Evolutionary conservation across 495 filamentous ascomycete species (phyloP).

Genomic region (Neurospora hispaniola): DNA sequence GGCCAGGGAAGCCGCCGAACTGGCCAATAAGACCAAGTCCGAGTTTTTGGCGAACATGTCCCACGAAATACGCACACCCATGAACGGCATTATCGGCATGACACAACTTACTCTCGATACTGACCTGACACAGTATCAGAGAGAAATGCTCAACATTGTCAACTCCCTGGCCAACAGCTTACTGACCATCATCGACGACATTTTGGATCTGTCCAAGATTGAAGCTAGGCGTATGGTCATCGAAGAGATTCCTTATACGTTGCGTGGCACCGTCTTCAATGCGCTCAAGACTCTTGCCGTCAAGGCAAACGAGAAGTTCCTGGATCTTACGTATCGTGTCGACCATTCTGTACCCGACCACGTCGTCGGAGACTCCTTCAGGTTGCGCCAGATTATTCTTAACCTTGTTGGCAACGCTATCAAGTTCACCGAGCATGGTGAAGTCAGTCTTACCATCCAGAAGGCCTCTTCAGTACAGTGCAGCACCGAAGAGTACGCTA

Average conservation of each 20-base stretch:
- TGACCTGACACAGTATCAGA: constrained; percentile 85
- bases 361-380: constrained; percentile 94
- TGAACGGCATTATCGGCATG: constrained; percentile 85
- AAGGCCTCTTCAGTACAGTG: constrained; percentile 52
- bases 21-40: constrained; percentile 97
- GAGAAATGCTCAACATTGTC: constrained; percentile 98
- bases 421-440: constrained; percentile 96
- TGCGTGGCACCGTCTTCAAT: constrained; percentile 94
- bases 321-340: constrained; percentile 89
- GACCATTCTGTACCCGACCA: constrained; percentile 93
- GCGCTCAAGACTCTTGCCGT: constrained; percentile 93
- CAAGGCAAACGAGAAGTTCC: constrained; percentile 93
- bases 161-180: constrained; percentile 96
- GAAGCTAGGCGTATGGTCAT: constrained; percentile 99
- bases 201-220: constrained; percentile 98
- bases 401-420: constrained; percentile 76
- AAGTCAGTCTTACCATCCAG: constrained; percentile 87
- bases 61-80: constrained; percentile 96
- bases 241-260: constrained; percentile 93
- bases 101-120: constrained; percentile 95
- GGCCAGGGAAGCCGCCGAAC: constrained; percentile 88
- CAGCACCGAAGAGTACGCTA: constrained; percentile 70
- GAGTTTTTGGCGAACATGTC: constrained; percentile 99
- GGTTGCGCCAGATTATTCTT: constrained; percentile 86
- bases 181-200: constrained; percentile 97